Percentiles rank a stretch among this genome's conserved stretches.
Conservation (phyloP, 345 rosid species). For the Pugionium cornutum region DNA sequence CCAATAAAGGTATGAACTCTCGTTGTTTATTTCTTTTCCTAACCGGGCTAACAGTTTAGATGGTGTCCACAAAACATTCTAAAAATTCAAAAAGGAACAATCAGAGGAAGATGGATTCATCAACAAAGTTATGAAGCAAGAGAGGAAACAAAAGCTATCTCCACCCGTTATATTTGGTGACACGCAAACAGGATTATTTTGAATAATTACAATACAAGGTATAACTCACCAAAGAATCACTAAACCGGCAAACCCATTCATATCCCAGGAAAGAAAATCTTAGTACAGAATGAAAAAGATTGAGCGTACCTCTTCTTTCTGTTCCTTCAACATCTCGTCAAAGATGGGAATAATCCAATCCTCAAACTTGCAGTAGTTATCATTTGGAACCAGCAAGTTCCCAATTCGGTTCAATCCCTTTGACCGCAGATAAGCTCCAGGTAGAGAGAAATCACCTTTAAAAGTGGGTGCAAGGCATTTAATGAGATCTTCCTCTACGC, state of each 20-base stretch:
- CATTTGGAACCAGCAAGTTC: conserved; percentile 88
- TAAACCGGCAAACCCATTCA: too few relatives aligned
- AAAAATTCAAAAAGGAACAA: conserved; percentile 20
- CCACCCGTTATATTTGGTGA: too few relatives aligned
- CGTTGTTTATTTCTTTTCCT: conserved; percentile 85
- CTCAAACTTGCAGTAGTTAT: conserved; percentile 95
- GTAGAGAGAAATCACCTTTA: conserved; percentile 84
- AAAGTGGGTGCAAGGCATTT: conserved; percentile 93
- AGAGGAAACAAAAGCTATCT: conserved; percentile 10
- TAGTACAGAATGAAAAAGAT: not conserved
- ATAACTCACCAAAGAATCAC: too few relatives aligned
- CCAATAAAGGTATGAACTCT: conserved; percentile 90
- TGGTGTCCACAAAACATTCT: conserved; percentile 87
- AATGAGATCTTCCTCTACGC: conserved; percentile 94
- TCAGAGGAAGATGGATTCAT: not conserved
- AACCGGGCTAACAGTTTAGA: conserved; percentile 75
- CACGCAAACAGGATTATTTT: too few relatives aligned
- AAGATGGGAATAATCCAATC: conserved; percentile 94
- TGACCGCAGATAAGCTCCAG: conserved; percentile 71
- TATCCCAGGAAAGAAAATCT: not conserved
- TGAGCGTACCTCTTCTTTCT: conserved; percentile 58
- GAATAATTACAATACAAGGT: too few relatives aligned
- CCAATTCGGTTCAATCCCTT: conserved; percentile 94
- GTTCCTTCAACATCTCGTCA: conserved; percentile 92
- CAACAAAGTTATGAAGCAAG: not conserved